Conservation (phyloP, 495 filamentous ascomycete species). For the Hypoxylon cercidicola region DNA sequence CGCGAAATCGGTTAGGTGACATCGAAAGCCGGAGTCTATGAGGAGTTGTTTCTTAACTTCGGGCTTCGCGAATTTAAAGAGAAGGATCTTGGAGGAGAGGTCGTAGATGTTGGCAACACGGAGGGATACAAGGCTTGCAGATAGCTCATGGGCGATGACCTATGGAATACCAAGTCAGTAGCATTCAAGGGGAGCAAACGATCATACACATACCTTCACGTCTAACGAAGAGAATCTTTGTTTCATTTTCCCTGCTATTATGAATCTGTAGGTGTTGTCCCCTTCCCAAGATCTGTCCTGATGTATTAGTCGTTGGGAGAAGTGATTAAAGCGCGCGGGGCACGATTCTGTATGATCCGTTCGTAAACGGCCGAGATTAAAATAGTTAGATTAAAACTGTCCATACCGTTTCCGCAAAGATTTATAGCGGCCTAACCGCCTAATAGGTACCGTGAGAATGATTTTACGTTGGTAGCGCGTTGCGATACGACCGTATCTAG, state of each 20-base stretch:
- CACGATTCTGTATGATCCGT: not conserved
- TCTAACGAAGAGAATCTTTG: conserved; percentile 95
- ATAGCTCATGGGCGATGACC: conserved; percentile 94
- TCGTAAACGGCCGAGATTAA: not conserved
- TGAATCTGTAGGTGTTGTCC: not conserved
- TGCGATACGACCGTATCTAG: too few species aligned
- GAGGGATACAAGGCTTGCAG: conserved; percentile 73
- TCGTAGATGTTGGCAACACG: conserved; percentile 95
- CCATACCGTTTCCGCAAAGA: too few species aligned
- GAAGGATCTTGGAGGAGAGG: conserved; percentile 91
- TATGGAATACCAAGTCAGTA: conserved; percentile 49
- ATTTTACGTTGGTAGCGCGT: too few species aligned
- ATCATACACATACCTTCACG: conserved; percentile 69
- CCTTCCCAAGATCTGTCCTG: not conserved
- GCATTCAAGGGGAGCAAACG: not conserved
- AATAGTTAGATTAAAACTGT: too few species aligned
- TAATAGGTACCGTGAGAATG: too few species aligned
- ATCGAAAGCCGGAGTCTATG: conserved; percentile 95
- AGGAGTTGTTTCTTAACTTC: conserved; percentile 86
- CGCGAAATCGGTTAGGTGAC: conserved; percentile 89
- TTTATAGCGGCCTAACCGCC: too few species aligned
- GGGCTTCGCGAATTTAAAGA: conserved; percentile 90
- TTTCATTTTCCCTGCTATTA: conserved; percentile 77
- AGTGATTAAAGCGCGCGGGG: conserved; percentile 13
- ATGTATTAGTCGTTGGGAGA: not conserved